Percentiles rank a stretch among this genome's conserved stretches.
Conservation (phyloP, 371 early-diverging fungal genomes). For the Syncephalastrum racemosum region DNA sequence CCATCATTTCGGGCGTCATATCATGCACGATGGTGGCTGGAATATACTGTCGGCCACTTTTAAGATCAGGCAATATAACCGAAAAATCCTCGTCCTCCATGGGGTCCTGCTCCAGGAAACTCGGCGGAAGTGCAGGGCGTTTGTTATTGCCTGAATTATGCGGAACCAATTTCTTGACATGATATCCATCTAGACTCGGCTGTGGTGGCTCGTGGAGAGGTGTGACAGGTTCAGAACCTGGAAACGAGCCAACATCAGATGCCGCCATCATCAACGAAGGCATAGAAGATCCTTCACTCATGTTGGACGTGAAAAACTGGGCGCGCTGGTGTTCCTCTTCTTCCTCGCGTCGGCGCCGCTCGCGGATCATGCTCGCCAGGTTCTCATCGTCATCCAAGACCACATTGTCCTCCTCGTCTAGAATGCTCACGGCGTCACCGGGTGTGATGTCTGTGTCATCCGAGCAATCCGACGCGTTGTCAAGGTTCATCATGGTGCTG, state of each 20-base stretch:
- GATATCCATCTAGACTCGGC: too few relatives aligned
- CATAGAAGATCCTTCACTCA: neutral
- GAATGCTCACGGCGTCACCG: conserved; percentile 26
- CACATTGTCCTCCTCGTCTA: conserved; percentile 10
- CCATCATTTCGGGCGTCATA: conserved; percentile 19
- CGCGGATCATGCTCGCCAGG: neutral
- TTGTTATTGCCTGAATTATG: neutral
- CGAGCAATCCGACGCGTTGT: conserved; percentile 27
- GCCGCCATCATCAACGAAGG: too few relatives aligned
- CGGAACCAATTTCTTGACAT: too few relatives aligned
- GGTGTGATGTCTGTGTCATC: conserved; percentile 37
- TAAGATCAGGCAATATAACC: too few relatives aligned
- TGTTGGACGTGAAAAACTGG: conserved; percentile 20
- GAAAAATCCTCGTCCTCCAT: too few relatives aligned
- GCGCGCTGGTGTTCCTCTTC: conserved; percentile 34
- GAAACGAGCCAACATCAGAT: too few relatives aligned
- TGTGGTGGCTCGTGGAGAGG: too few relatives aligned
- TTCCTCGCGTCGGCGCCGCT: conserved; percentile 34
- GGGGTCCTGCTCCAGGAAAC: neutral
- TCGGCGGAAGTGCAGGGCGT: neutral
- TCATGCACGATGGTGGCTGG: conserved; percentile 21
- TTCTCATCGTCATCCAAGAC: conserved; percentile 10
- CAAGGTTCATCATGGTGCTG: too few relatives aligned
- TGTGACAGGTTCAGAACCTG: too few relatives aligned
- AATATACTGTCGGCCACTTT: conserved; percentile 4